Conservation (phyloP, 805 yeast genomes). For the Pichia exigua region DNA sequence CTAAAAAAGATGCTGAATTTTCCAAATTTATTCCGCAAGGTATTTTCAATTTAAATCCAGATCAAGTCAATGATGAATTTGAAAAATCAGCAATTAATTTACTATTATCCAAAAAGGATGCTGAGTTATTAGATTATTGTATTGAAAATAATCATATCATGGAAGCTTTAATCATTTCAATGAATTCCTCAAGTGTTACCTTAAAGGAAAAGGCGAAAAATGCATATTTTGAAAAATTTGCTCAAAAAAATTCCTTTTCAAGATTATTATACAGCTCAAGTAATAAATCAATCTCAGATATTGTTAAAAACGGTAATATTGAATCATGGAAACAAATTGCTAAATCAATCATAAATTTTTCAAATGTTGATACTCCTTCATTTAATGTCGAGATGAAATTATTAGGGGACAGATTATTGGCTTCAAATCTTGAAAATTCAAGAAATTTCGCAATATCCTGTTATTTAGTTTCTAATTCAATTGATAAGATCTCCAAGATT, state of each 20-base stretch:
- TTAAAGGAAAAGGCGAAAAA: slow-evolving; percentile 62
- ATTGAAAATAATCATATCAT: slow-evolving; percentile 52
- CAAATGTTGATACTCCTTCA: slow-evolving; percentile 29
- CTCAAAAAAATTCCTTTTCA: slow-evolving; percentile 46
- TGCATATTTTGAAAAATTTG: slow-evolving; percentile 59
- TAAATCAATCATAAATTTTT: slow-evolving; percentile 54
- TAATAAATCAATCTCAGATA: slow-evolving; percentile 46
- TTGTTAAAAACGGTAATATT: slow-evolving; percentile 72
- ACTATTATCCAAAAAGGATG: slow-evolving; percentile 54
- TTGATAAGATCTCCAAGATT: slow-evolving; percentile 68
- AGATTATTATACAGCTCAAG: slow-evolving; percentile 67
- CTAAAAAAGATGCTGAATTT: slow-evolving; percentile 9
- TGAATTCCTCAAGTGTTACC: slow-evolving; percentile 51
- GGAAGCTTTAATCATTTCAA: slow-evolving; percentile 79
- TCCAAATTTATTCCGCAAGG: slow-evolving; percentile 45
- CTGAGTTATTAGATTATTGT: slow-evolving; percentile 60
- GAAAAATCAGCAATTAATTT: slow-evolving; percentile 42
- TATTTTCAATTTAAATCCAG: slow-evolving; percentile 33
- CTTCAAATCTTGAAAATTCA: slow-evolving; percentile 31
- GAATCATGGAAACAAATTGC: slow-evolving; percentile 77
- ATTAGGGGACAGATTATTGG: slow-evolving; percentile 71
- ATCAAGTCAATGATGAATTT: slow-evolving; percentile 22
- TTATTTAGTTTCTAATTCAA: slow-evolving; percentile 72
- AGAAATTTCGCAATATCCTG: slow-evolving; percentile 72
- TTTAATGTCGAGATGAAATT: slow-evolving; percentile 50